Conservation (phyloP, 345 rosid species). For the Eucalyptus globulus region DNA sequence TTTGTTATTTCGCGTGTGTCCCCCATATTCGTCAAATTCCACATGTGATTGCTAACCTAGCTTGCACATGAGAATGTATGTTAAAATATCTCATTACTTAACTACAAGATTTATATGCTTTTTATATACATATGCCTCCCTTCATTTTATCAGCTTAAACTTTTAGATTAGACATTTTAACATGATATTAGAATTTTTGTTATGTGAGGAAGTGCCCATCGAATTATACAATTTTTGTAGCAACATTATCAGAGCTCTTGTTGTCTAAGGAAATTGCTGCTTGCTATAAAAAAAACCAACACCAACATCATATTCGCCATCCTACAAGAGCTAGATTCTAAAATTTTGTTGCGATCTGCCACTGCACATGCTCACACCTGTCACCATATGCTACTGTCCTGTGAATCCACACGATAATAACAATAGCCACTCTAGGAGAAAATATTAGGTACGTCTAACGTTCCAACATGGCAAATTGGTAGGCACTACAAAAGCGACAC, state of each 20-base stretch:
- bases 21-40: background rate
- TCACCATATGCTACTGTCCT: background rate
- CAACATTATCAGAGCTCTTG: background rate
- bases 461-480: too few relatives aligned
- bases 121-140: background rate
- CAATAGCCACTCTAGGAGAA: too few relatives aligned
- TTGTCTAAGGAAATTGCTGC: background rate
- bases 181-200: background rate
- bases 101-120: background rate
- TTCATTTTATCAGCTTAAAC: rapidly evolving
- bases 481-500: too few relatives aligned
- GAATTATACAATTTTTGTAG: too few relatives aligned
- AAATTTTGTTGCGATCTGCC: background rate
- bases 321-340: background rate
- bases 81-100: background rate
- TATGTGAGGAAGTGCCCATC: background rate
- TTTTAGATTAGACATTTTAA: background rate
- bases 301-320: rapidly evolving
- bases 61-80: background rate
- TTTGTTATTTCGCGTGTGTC: background rate
- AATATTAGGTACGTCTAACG: too few relatives aligned
- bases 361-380: background rate
- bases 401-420: background rate
- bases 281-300: background rate
- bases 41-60: background rate